Percentiles rank a stretch among this genome's conserved stretches.
These are phyloP conservation scores for Microcos paniculata DNA, from an alignment of 345 rosid genomes.

Conservation along the genomic window DNA sequence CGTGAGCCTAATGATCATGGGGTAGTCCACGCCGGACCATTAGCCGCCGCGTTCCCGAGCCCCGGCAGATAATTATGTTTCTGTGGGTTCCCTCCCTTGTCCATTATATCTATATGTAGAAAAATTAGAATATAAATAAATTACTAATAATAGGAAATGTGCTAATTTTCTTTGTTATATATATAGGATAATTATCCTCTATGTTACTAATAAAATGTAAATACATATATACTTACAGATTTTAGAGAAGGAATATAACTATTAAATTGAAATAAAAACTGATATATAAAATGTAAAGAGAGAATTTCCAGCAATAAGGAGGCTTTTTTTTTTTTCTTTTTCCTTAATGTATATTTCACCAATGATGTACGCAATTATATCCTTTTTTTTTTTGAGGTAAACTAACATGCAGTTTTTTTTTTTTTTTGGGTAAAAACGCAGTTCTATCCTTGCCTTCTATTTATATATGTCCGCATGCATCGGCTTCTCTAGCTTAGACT, in stretches of 20 bases:
- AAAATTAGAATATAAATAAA: not conserved
- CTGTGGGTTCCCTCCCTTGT: conserved; percentile 44
- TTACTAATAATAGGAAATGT: not conserved
- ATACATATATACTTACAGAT: not conserved
- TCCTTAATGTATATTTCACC: not conserved
- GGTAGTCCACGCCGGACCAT: conserved; percentile 72
- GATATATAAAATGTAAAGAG: not conserved
- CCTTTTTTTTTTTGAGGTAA: too few species aligned
- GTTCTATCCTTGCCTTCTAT: too few species aligned
- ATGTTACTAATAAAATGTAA: not conserved
- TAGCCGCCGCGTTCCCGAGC: conserved; percentile 49
- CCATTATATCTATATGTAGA: conserved; percentile 20
- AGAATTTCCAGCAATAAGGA: not conserved
- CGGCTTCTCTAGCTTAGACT: not conserved
- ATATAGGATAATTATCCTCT: not conserved
- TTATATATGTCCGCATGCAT: too few species aligned
- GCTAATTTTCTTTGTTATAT: conserved; percentile 13
- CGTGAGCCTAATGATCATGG: conserved; percentile 60
- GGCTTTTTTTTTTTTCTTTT: too few species aligned
- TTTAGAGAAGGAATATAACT: not conserved
- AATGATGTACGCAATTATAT: not conserved
- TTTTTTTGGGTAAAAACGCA: too few species aligned
- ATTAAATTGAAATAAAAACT: too few species aligned
- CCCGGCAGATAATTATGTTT: conserved; percentile 38
- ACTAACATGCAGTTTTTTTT: too few species aligned